Base-by-base conservation (phyloP, 768 basidiomycete species). In the Cystobasidiopsis lactophilus region DNA sequence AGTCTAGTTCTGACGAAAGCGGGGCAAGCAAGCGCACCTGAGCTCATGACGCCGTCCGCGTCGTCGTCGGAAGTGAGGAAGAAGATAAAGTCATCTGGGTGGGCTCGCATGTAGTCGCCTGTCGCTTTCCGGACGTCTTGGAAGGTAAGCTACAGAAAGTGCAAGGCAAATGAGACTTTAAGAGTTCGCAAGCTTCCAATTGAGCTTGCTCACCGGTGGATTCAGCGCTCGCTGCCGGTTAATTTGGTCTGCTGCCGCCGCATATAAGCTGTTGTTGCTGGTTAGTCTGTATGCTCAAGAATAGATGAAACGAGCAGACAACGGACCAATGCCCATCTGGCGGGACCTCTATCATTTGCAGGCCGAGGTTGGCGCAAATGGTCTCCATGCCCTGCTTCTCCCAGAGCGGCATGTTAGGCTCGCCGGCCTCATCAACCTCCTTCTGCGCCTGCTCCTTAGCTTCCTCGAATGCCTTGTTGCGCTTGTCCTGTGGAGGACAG, bases 221-320 rank as follows among this genome's bases (percentile, higher is more conserved):
- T 1, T 21, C 2, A 43, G 26, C 33, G 26, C 33, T 14, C 14
- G 33, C 1, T 7, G 74, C n/a, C 82, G 61, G 41, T 70, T 71
- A 30, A 93, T 76, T 65, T 98, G 91, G 66, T 96, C 86, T 24
- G 85, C 91, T 24, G 96, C 71, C 10, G 91, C 85, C 44, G 85
- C 82, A 69, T 81, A 98, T 29, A 96, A 77, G 69, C 59, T 60
- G 57, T 7, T 9, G n/a, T n/a, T n/a, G n/a, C n/a, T n/a, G n/a
- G n/a, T n/a, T n/a, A n/a, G n/a, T n/a, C n/a, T n/a, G n/a, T n/a
- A n/a, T n/a, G n/a, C n/a, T n/a, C n/a, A n/a, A n/a, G n/a, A n/a
- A n/a, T n/a, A n/a, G n/a, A n/a, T n/a, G n/a, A n/a, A n/a, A n/a
- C n/a, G n/a, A n/a, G n/a, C n/a, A n/a, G n/a, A n/a, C 16, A 0